phyloP scores from a whole-genome alignment of 441 rosid species.

The Daphne laureola region DNA sequence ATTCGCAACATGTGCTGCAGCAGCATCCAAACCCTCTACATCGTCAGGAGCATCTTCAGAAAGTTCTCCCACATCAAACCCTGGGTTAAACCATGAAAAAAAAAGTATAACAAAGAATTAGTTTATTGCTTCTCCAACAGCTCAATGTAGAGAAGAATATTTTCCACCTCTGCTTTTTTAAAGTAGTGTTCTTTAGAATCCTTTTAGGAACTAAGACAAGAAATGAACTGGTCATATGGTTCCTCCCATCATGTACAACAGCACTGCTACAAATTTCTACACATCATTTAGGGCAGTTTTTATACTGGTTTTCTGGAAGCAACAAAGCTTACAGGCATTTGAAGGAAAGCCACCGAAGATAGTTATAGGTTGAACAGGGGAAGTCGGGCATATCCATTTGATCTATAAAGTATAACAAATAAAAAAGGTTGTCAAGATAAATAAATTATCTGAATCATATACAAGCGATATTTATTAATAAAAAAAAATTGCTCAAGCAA shows the following conservation, averaged over 20 bases:
- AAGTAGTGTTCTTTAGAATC: too few relatives aligned
- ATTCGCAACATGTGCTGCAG: slow-evolving; percentile 82
- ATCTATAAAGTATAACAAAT: slow-evolving; percentile 38
- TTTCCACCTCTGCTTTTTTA: slow-evolving; percentile 1
- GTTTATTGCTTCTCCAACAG: slow-evolving; percentile 8
- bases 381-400: slow-evolving; percentile 98
- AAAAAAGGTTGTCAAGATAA: slow-evolving; percentile 7
- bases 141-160: neutral
- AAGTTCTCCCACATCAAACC: slow-evolving; percentile 87
- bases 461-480: neutral
- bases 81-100: slow-evolving; percentile 27
- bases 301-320: neutral
- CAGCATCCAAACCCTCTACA: slow-evolving; percentile 78
- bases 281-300: too few relatives aligned
- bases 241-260: too few relatives aligned
- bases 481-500: slow-evolving; percentile 6
- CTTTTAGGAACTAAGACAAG: too few relatives aligned
- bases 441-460: neutral
- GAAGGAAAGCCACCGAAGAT: slow-evolving; percentile 87
- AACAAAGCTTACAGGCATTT: slow-evolving; percentile 65
- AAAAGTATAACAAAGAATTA: neutral
- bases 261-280: too few relatives aligned
- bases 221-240: too few relatives aligned
- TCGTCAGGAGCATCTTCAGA: slow-evolving; percentile 82
- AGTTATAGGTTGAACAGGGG: slow-evolving; percentile 77